Evolutionary conservation across 1,284 basidiomycete genomes (phyloP).

Genomic region (Agaricales sp.): DNA sequence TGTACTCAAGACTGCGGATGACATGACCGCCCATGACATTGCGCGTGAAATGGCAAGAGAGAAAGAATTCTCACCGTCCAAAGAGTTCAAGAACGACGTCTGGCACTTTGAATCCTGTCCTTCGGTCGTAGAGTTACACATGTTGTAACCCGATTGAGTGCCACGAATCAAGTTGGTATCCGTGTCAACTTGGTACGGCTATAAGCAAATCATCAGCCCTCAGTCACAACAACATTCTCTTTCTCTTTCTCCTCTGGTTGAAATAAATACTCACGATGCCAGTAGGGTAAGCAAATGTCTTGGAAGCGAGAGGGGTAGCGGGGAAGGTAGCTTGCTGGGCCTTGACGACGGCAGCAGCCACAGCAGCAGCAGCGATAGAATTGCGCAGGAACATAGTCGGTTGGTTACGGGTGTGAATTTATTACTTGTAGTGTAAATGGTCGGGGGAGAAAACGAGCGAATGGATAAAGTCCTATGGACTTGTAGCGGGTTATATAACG

Average conservation of each 20-base stretch:
- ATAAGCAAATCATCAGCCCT: background rate
- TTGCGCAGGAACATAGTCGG: background rate
- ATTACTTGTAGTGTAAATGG: slow-evolving; percentile 18
- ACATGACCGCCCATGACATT: no score
- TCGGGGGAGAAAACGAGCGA: slow-evolving; percentile 21
- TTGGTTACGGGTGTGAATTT: slow-evolving; percentile 20
- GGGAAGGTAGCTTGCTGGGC: slow-evolving; percentile 21
- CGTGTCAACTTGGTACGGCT: slow-evolving; percentile 51
- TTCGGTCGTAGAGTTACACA: slow-evolving; percentile 62
- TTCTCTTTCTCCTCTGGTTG: no score
- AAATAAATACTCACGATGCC: slow-evolving; percentile 26
- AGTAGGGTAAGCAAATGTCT: slow-evolving; percentile 38
- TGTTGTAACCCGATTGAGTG: slow-evolving; percentile 52
- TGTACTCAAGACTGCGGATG: background rate
- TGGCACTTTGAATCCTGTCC: slow-evolving; percentile 52
- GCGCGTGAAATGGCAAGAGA: background rate
- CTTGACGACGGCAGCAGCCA: background rate
- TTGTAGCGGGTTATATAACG: background rate
- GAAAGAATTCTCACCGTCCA: slow-evolving; percentile 33
- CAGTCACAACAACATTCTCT: background rate
- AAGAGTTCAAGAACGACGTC: slow-evolving; percentile 42
- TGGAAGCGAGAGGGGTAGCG: slow-evolving; percentile 40
- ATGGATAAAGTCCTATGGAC: slow-evolving; percentile 24
- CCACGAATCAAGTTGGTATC: slow-evolving; percentile 40
- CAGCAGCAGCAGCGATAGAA: slow-evolving; percentile 16